Base-by-base conservation (phyloP, 2,329 filamentous ascomycete species). In the Colletotrichum sp. region DNA sequence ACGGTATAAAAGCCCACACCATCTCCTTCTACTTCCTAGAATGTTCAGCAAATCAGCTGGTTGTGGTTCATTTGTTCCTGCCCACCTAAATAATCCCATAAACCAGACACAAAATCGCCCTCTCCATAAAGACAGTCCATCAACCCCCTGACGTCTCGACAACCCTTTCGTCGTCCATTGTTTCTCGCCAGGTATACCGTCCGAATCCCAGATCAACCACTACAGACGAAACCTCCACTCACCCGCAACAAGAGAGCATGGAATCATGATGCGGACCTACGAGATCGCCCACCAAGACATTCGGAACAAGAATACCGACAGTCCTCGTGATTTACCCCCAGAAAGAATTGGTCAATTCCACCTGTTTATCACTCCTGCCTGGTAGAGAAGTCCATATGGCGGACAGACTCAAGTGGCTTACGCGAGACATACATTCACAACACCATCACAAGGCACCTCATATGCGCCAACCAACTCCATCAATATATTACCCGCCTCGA, bases 41-140 rank as follows among this genome's bases (percentile, higher is more conserved):
- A 6, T 10, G 1, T 43, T 43, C 38, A 43, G 38, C 38, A 43
- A 43, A 43, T 43, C 0, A 38, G 4, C 30, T 32, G 30, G 30
- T 2, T 0, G 4, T 38, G 36, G 2, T 38, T 16, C 0, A 18
- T 1, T 8, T 4, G 36, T n/a, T 18, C 16, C 38, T 12, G 38
- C 5, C n/a, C 18, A 43, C 8, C 5, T 0, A n/a, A 43, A n/a
- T 0, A 43, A 43, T 43, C 8, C 38, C 38, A 2, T 2, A 12
- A 2, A n/a, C 38, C 38, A 43, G 5, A 3, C 18, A 2, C 38
- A n/a, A 2, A 43, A 43, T n/a, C 38, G 3, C 38, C 5, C 38
- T 0, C 9, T 0, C 6, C 38, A 12, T 3, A 0, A 43, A 1
- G 18, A 43, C 38, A 10, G 1, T 2, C 38, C 8, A 18, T 1